phyloP scores from a whole-genome alignment of 2,329 filamentous ascomycete species.

The Ustilaginoidea virens region DNA sequence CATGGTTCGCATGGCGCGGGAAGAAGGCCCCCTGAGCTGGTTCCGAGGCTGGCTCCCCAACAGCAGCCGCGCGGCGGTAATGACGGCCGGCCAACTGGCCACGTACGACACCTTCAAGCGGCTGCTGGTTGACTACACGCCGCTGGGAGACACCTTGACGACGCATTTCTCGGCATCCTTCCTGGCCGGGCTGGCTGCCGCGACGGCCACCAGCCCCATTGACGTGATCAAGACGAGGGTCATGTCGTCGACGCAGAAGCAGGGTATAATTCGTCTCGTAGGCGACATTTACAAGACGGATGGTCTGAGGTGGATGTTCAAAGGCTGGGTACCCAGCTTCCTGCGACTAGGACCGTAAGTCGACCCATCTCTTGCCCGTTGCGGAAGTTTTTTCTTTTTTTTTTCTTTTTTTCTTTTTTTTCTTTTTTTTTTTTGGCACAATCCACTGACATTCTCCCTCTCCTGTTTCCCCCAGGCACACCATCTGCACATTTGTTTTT shows the following conservation, averaged over 20 bases:
- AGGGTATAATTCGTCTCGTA: constrained; percentile 43
- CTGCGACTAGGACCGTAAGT: constrained; percentile 47
- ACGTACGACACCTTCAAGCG: constrained; percentile 75
- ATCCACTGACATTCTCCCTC: not conserved
- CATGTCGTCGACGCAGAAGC: constrained; percentile 49
- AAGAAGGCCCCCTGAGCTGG: constrained; percentile 61
- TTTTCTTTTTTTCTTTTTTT: not conserved
- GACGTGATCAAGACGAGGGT: constrained; percentile 83
- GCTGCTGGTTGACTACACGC: constrained; percentile 48
- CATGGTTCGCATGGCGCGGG: constrained; percentile 68
- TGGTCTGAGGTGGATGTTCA: constrained; percentile 72
- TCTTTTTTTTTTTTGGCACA: not conserved
- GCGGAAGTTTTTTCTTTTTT: not conserved
- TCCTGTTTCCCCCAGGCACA: constrained; percentile 40
- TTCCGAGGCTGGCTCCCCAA: constrained; percentile 83
- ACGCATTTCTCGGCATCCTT: constrained; percentile 70
- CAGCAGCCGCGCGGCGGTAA: constrained; percentile 64
- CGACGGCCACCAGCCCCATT: constrained; percentile 70
- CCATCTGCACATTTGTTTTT: constrained; percentile 75
- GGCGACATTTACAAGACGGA: constrained; percentile 53
- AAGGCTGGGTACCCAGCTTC: constrained; percentile 74
- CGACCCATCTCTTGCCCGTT: too few relatives aligned
- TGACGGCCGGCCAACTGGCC: constrained; percentile 74
- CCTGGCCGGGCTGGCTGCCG: constrained; percentile 67
- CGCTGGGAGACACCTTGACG: constrained; percentile 51